Evolutionary conservation across 495 filamentous ascomycete species (phyloP), one percentile per base, ranked within the genome.

Genomic region (Hypoxylon lenormandii): DNA sequence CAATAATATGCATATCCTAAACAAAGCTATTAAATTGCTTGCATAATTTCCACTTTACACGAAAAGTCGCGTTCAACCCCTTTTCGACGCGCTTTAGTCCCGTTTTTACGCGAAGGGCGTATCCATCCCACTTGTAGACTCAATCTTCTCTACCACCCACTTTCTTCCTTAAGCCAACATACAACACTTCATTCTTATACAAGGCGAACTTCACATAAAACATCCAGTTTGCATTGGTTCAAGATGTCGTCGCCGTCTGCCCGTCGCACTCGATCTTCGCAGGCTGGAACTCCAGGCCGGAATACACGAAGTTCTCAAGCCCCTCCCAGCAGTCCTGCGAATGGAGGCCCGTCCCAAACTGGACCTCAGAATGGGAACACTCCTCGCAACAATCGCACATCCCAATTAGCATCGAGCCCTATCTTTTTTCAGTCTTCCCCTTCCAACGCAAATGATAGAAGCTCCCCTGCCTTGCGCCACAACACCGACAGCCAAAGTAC

Each of bases 341-440:
- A 78, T 16, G 80, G 80, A 23, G 79, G 79, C 50, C 76, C 83
- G 13, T 76, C 68, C 28, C 74, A 66, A 77, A 83, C 2, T 26
- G 23, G 23, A 26, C 23, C 57, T 68, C 78, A 66, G 80, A 81
- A 69, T 59, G 55, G 28, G 67, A 80, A 30, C 69, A 85, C 71
- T 74, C 85, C 69, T 80, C 84, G 75, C 28, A 77, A 72, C 64
- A 81, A 72, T 51, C 77, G 74, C 69, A 62, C 70, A 40, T 83
- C 76, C 60, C 82, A 78, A 72, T 62, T 80, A 73, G 88, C 88
- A 2, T 95, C 92, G 2, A 96, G 93, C 22, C 93, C 93, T 23
- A 84, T 96, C 60, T 91, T 92, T 76, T 95, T 89, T 76, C 88
- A 88, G 60, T 95, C 92, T 1, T 93, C 92, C 12, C 90, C 93